A percentile compares a stretch with the other conserved stretches of the same genome.
phyloP scores from a whole-genome alignment of 768 basidiomycete genomes.

The Suillus plorans region DNA sequence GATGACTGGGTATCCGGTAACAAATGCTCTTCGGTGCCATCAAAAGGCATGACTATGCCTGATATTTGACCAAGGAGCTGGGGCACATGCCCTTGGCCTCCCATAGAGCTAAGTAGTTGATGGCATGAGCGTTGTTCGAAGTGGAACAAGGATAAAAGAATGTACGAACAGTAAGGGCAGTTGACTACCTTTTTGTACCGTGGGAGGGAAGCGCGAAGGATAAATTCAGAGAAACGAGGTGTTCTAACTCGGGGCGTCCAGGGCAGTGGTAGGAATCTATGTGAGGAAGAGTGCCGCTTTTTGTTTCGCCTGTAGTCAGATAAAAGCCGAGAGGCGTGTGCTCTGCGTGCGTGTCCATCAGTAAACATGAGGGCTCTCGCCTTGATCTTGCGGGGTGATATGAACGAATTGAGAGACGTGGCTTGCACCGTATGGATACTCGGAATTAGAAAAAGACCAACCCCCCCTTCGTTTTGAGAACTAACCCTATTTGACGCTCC shows the following conservation, averaged over 20 bases:
- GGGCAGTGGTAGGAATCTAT: neutral
- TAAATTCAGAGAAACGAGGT: neutral
- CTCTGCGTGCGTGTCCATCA: constrained; percentile 24
- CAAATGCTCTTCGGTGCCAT: constrained; percentile 15
- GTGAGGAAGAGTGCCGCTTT: neutral
- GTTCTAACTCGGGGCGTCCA: neutral
- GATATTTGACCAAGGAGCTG: neutral
- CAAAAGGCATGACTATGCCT: constrained; percentile 9
- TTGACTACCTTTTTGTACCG: constrained; percentile 4
- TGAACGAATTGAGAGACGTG: constrained; percentile 8
- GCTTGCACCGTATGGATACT: constrained; percentile 4
- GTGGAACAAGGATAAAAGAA: neutral
- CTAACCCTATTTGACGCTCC: constrained; percentile 28
- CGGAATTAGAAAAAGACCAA: constrained; percentile 14
- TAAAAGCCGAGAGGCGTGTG: constrained; percentile 29
- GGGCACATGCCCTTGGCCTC: neutral
- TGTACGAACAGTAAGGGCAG: neutral
- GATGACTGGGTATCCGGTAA: constrained; percentile 19
- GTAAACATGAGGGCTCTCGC: constrained; percentile 27
- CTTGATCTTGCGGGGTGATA: constrained; percentile 20
- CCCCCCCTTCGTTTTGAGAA: constrained; percentile 30
- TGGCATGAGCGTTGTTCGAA: neutral
- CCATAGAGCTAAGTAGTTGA: neutral
- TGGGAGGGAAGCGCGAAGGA: constrained; percentile 1
- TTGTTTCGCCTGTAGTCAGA: constrained; percentile 14